Evolutionary conservation across 192 early-diverging fungal genomes (phyloP).

Genomic region (Coemansia guatemalensis): DNA sequence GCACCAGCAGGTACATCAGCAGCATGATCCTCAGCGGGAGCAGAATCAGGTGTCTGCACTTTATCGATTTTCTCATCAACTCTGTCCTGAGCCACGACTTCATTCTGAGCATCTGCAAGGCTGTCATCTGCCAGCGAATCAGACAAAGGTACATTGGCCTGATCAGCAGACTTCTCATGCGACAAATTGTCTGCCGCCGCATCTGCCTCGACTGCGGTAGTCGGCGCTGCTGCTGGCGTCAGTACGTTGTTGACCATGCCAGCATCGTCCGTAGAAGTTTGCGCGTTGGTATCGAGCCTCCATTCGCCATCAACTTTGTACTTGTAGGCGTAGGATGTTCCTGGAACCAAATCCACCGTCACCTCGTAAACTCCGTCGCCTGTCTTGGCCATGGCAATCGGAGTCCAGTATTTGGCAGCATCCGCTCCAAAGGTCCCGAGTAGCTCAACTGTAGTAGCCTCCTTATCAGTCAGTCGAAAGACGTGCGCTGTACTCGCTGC

Average conservation of each 20-base stretch:
- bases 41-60: neutral
- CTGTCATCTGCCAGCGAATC: conserved; percentile 11
- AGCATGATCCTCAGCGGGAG: neutral
- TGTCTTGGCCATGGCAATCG: conserved; percentile 35
- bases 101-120: conserved; percentile 6
- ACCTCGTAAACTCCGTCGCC: conserved; percentile 23
- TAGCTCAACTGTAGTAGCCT: conserved; percentile 33
- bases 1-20: neutral
- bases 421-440: conserved; percentile 41
- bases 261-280: conserved; percentile 25
- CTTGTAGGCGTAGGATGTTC: conserved; percentile 34
- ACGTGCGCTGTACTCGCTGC: conserved; percentile 15
- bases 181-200: neutral
- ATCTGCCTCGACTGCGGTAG: neutral
- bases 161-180: neutral
- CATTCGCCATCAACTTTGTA: conserved; percentile 46
- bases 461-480: conserved; percentile 23
- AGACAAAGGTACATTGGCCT: neutral
- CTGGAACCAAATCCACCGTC: conserved; percentile 17
- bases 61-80: conserved; percentile 9
- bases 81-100: neutral
- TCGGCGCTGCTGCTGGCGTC: neutral
- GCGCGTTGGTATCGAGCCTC: conserved; percentile 36
- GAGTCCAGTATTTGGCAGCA: conserved; percentile 23
- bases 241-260: conserved; percentile 41